Evolutionary conservation across 257 asterid species (phyloP), one percentile per base, ranked within the genome.

Genomic region (Rauvolfia tetraphylla): DNA sequence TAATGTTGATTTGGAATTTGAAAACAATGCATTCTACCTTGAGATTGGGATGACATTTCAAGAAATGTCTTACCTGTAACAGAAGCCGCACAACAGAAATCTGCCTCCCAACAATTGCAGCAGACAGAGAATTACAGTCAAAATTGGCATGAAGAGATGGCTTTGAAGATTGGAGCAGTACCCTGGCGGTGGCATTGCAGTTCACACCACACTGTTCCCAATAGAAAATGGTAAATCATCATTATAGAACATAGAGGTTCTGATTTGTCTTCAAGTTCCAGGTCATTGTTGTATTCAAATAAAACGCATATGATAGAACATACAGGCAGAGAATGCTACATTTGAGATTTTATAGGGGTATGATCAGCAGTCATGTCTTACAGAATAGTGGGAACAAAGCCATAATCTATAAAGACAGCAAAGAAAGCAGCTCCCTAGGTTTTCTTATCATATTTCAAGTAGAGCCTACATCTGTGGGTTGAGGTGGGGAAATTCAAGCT

Each of bases 61-160:
- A 44, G 38, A 44, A 38, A 39, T 48, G 59, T n/a, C 41, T 75
- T 86, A 91, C 96, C 88, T 83, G 84, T 63, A 90, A 66, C 69
- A 91, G 89, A 20, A 83, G 83, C 46, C 76, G 85, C 27, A 90
- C 92, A 17, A 87, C 82, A 18, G 90, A 86, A 46, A 79, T 78
- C 54, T 91, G 97, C 75, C 96, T 76, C 44, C 81, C 83, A 77
- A 91, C 86, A 70, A 89, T 79, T 31, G 97, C 96, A 54, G 96
- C 93, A 77, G 81, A 88, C 61, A 91, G 92, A 25, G 96, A 86
- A 53, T 87, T 88, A 75, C 96, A 91, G 65, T 90, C 91, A 17
- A 85, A 89, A 79, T 90, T 90, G 46, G 96, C 89, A 68, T 91
- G 82, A 59, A 91, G 91, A 82, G 90, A 85, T 71, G 97, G 97